Evolutionary conservation across 2,329 filamentous ascomycete genomes (phyloP), one percentile per base, ranked within the genome.

Genomic region (Penicillium sp.): DNA sequence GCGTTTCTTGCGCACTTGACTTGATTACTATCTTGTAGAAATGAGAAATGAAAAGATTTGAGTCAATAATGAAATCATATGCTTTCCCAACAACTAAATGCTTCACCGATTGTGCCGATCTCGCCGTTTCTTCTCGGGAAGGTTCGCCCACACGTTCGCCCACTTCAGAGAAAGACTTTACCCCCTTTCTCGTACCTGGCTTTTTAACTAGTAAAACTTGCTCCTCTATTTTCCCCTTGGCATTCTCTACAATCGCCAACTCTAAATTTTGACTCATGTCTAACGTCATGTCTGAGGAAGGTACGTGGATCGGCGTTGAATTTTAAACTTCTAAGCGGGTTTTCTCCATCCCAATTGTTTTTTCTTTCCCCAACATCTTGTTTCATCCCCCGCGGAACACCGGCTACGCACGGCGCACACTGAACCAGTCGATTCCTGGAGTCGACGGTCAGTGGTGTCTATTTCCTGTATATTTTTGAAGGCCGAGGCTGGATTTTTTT

Each of bases 271-370:
- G 4, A 10, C 9, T 29, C 27, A 11, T 10, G 8, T 29, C 27
- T 52, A 35, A 49, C 45, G 43, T 48, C 44, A 52, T 60, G 55
- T 52, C 55, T 61, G 60, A 61, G 61, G 58, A 50, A 39, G 48
- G 64, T 65, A 64, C 55, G 63, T 65, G 57, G 43, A 43, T 24
- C 52, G 49, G 50, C 35, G 39, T 26, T 43, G 33, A 48, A 52
- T 51, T 52, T 49, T 51, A 37, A 43, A 29, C 21, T 57, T 59
- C 55, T 63, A 58, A 54, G 61, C 58, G 54, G 56, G 47, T 55
- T 60, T 43, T 55, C 47, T 37, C 33, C 50, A 55, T 45, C 56
- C 58, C 55, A 37, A 29, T 50, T 46, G 13, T 49, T 50, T 49
- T 21, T 52, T 44, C 49, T 54, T 62, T 53, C 59, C 56, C 47